A percentile compares a stretch with the other conserved stretches of the same genome.
phyloP scores from a whole-genome alignment of 202 grass and related monocot species.

The Musa balbisiana region DNA sequence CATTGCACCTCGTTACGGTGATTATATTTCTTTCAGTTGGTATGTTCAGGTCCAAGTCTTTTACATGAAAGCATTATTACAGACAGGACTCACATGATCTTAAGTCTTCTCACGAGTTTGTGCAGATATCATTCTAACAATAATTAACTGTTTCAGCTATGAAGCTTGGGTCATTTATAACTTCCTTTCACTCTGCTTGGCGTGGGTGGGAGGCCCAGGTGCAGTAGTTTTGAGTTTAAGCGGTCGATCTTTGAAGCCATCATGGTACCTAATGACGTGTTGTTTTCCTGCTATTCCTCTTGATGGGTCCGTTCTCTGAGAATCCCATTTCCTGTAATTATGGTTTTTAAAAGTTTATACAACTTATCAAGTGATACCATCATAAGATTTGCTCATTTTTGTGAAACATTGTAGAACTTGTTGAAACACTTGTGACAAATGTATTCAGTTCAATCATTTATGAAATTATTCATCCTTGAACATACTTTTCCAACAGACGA shows the following conservation, averaged over 20 bases:
- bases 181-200: slow-evolving; percentile 89
- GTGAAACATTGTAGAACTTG: not conserved
- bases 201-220: slow-evolving; percentile 96
- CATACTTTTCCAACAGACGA: slow-evolving; percentile 47
- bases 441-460: not conserved
- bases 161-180: slow-evolving; percentile 99
- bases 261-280: slow-evolving; percentile 91
- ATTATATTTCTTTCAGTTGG: not conserved
- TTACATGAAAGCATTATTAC: not conserved
- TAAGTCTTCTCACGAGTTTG: slow-evolving; percentile 8
- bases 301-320: slow-evolving; percentile 55
- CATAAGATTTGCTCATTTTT: slow-evolving; percentile 1
- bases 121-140: not conserved
- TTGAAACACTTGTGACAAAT: not conserved
- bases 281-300: slow-evolving; percentile 93
- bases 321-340: not conserved
- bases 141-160: slow-evolving; percentile 62
- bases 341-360: slow-evolving; percentile 4
- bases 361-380: slow-evolving; percentile 11
- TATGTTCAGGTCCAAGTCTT: not conserved
- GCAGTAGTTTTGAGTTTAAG: slow-evolving; percentile 85
- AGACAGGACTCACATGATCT: not conserved
- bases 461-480: not conserved
- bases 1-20: not conserved
- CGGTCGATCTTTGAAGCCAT: slow-evolving; percentile 68